These are phyloP conservation scores for Tremella mesenterica DNA, from an alignment of 768 basidiomycete genomes.

Conservation along the genomic window DNA sequence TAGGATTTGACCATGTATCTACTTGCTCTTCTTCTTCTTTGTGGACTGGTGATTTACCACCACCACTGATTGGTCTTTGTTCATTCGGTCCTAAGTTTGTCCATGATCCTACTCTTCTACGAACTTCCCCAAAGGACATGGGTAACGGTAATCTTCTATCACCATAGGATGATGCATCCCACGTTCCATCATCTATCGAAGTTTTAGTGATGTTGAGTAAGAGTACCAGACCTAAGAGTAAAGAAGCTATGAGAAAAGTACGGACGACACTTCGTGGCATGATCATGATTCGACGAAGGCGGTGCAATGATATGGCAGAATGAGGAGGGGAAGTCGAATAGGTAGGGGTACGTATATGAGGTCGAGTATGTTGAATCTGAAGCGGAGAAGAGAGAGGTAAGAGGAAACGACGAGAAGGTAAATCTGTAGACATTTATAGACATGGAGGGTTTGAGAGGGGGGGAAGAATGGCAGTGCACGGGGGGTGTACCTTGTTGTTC, in stretches of 20 bases:
- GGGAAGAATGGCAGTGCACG: no score
- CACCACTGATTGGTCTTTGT: background rate
- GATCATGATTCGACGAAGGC: background rate
- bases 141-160: conserved; percentile 8
- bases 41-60: background rate
- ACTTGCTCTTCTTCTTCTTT: background rate
- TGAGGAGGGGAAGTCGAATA: background rate
- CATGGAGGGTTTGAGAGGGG: no score
- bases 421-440: no score
- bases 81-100: background rate
- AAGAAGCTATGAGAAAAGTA: background rate
- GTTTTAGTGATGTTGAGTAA: background rate
- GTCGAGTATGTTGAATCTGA: no score
- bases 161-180: conserved; percentile 27
- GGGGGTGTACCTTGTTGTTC: no score
- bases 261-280: background rate
- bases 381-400: no score
- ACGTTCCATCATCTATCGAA: conserved; percentile 17
- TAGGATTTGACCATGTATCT: background rate
- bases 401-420: no score
- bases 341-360: background rate
- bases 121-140: conserved; percentile 6
- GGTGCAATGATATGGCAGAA: background rate
- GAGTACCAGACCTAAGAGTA: background rate
- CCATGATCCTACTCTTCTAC: conserved; percentile 7